A percentile compares a stretch with the other conserved stretches of the same genome.
Evolutionary conservation across 192 early-diverging fungal genomes (phyloP).

Genomic region (Backusella liffmaniae): DNA sequence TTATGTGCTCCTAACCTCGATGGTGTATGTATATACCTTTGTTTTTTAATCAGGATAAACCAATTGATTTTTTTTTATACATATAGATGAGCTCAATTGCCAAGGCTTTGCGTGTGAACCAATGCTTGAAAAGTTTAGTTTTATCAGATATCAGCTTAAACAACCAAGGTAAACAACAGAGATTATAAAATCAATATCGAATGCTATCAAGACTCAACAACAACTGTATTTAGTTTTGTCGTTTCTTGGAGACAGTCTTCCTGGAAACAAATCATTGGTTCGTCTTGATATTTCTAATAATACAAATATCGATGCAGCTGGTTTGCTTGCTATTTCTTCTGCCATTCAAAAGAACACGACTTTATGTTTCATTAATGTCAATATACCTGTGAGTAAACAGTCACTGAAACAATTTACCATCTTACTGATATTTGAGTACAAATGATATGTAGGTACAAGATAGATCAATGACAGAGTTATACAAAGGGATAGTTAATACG

Average conservation of each 20-base stretch:
- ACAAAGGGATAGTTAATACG: conserved; percentile 23
- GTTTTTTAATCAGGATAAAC: too few species aligned
- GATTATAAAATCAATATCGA: neutral
- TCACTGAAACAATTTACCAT: neutral
- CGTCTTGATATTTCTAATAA: conserved; percentile 81
- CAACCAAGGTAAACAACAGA: conserved; percentile 18
- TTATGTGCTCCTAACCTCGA: conserved; percentile 34
- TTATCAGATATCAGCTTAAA: conserved; percentile 20
- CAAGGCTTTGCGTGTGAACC: conserved; percentile 46
- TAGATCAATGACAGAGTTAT: conserved; percentile 22
- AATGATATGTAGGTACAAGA: conserved; percentile 19
- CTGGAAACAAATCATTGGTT: conserved; percentile 68
- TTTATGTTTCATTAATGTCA: conserved; percentile 74
- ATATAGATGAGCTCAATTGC: conserved; percentile 36
- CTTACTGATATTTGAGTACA: neutral
- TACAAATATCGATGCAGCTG: conserved; percentile 74
- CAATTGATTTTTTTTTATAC: neutral
- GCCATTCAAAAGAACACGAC: conserved; percentile 77
- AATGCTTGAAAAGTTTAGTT: conserved; percentile 41
- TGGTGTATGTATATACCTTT: conserved; percentile 27
- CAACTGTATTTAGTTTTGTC: conserved; percentile 55
- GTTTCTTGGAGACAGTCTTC: conserved; percentile 74
- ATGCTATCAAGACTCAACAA: neutral
- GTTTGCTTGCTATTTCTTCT: conserved; percentile 77
- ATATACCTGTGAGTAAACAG: conserved; percentile 40